Evolutionary conservation across 805 yeast species (phyloP), one percentile per base, ranked within the genome.

Genomic region (Zygosaccharomyces bisporus): DNA sequence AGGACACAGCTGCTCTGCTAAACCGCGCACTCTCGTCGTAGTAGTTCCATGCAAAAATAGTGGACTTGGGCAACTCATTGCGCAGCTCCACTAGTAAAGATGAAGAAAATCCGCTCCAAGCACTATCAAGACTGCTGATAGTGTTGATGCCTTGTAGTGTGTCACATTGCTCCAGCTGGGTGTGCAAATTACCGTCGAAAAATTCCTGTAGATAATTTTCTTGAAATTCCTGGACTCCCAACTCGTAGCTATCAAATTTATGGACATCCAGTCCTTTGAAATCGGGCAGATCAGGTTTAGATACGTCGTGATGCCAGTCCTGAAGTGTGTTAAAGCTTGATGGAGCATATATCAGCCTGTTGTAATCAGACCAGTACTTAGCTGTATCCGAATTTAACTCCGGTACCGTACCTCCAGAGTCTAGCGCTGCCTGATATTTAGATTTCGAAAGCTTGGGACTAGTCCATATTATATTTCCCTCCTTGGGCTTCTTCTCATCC

Each of bases 81-180:
- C 77, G 70, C 14, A 89, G 40, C 6, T 72, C 74, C n/a, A 66
- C 55, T 18, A 89, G 46, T 49, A 80, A 52, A 36, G 72, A 71
- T 32, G 66, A 60, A 4, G 86, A 63, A 53, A 85, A 79, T 0
- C 95, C 95, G 39, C 88, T 83, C 98, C 98, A 91, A 0, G 83
- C 85, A 17, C 79, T 72, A 57, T 86, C 95, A 3, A 82, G 52
- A 41, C 89, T 96, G 0, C 84, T 75, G 2, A 81, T 56, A 0
- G 86, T 39, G 52, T 84, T 85, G 7, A 93, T 46, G 0, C 96
- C 96, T 43, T 75, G 77, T 14, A 90, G 58, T 20, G 70, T 63
- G 60, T 93, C 97, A 59, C 93, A 81, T 47, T 77, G 75, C 58
- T 91, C 99, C 10, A 93, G 57, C 32, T 75, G 65, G 1, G 68